These are phyloP conservation scores for Panicum virgatum DNA, from an alignment of 202 grass and related monocot genomes.

Conservation along the genomic window DNA sequence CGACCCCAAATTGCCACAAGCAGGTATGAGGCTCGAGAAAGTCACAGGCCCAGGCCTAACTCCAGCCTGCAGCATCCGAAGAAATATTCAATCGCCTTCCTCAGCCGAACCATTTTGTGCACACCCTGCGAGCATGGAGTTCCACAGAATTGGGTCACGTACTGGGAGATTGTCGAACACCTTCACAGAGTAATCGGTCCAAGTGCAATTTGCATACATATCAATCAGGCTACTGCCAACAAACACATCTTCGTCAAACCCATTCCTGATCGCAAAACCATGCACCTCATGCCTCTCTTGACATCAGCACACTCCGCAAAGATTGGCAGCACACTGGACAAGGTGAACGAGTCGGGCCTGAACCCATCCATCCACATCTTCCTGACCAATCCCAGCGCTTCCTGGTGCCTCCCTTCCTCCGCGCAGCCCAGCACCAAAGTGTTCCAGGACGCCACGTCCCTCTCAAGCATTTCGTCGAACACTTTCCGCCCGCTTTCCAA, in stretches of 20 bases:
- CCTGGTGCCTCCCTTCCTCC: constrained; percentile 46
- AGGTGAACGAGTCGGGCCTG: constrained; percentile 68
- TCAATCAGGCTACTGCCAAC: constrained; percentile 79
- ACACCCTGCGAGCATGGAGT: constrained; percentile 67
- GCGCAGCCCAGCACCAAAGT: constrained; percentile 55
- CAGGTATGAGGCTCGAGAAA: constrained; percentile 72
- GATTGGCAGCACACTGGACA: constrained; percentile 71
- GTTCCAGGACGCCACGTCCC: constrained; percentile 69
- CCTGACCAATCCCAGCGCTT: constrained; percentile 55
- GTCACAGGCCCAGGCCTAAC: constrained; percentile 59
- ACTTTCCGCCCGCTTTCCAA: constrained; percentile 48
- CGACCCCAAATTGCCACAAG: constrained; percentile 57
- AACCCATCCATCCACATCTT: constrained; percentile 56
- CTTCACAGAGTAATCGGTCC: constrained; percentile 50
- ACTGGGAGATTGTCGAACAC: constrained; percentile 57
- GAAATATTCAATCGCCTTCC: constrained; percentile 69
- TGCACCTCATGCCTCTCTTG: constrained; percentile 67
- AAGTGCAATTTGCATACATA: constrained; percentile 81
- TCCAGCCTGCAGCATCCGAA: constrained; percentile 50
- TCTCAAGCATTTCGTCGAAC: constrained; percentile 73
- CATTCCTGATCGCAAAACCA: constrained; percentile 61
- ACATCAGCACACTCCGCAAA: constrained; percentile 52
- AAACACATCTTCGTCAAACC: constrained; percentile 53
- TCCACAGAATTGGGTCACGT: constrained; percentile 69
- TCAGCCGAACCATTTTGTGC: constrained; percentile 66